Conservation (phyloP, 139 green algal species). For the Monoraphidium neglectum region DNA sequence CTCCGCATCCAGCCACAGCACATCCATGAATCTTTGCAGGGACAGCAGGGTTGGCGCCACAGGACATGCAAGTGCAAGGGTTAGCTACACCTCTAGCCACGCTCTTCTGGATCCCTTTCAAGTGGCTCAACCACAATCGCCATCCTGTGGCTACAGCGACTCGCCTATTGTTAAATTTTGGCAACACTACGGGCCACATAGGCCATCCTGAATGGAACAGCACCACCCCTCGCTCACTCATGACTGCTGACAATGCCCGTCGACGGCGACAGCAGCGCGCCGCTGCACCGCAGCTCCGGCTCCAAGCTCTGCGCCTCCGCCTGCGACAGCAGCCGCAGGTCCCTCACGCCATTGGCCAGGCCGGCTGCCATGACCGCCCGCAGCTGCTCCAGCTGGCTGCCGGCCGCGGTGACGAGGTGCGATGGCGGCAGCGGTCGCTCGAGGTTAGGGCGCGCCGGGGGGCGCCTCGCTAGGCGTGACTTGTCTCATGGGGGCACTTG, state of each 20-base stretch:
- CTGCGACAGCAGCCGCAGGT: slow-evolving; percentile 63
- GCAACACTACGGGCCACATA: too few species aligned
- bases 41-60: neutral
- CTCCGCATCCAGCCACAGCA: slow-evolving; percentile 61
- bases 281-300: slow-evolving; percentile 57
- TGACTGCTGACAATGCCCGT: slow-evolving; percentile 88
- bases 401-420: slow-evolving; percentile 3
- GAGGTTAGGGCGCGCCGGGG: neutral
- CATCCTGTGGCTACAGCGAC: neutral
- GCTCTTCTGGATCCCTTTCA: neutral
- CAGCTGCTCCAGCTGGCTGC: slow-evolving; percentile 35
- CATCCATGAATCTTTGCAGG: slow-evolving; percentile 55
- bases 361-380: slow-evolving; percentile 29
- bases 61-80: neutral
- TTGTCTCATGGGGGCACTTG: neutral
- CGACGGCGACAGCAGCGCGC: slow-evolving; percentile 76
- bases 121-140: neutral
- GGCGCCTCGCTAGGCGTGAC: neutral
- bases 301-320: slow-evolving; percentile 60
- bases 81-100: neutral
- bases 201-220: neutral
- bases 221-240: slow-evolving; percentile 18
- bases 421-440: neutral
- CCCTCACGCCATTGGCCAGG: slow-evolving; percentile 66
- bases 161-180: neutral